Conservation (phyloP, 2,329 filamentous ascomycete species). For the Trichoderma oligosporum region DNA sequence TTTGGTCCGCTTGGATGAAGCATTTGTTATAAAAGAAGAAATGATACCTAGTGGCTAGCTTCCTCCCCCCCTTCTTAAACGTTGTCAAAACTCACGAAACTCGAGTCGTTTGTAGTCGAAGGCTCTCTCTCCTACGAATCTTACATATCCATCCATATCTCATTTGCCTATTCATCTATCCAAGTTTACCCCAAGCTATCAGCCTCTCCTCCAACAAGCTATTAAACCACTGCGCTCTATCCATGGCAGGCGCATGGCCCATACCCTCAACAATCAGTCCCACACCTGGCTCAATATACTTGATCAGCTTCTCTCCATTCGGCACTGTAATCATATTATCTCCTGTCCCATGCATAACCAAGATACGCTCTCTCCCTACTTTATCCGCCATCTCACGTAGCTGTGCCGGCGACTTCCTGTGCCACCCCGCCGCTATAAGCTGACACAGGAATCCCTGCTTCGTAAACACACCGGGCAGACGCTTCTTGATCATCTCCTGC, state of each 20-base stretch:
- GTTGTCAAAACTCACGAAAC: background rate
- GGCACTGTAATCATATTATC: slow-evolving; percentile 75
- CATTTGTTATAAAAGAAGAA: background rate
- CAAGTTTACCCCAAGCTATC: slow-evolving; percentile 48
- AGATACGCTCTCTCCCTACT: slow-evolving; percentile 69
- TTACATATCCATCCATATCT: background rate
- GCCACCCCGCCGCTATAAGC: slow-evolving; percentile 73
- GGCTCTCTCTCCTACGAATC: background rate
- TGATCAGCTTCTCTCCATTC: slow-evolving; percentile 66
- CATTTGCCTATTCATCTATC: slow-evolving; percentile 13
- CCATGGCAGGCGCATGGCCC: slow-evolving; percentile 72
- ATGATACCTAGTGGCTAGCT: background rate
- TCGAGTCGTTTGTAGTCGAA: background rate
- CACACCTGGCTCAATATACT: slow-evolving; percentile 58
- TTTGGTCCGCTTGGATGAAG: background rate
- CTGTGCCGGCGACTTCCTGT: slow-evolving; percentile 68
- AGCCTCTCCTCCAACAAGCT: slow-evolving; percentile 56
- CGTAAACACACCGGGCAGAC: slow-evolving; percentile 57
- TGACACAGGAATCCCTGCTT: slow-evolving; percentile 70
- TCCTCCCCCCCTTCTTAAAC: no score
- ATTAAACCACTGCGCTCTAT: slow-evolving; percentile 68
- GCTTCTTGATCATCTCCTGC: slow-evolving; percentile 69
- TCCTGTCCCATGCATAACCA: slow-evolving; percentile 70
- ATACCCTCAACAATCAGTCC: slow-evolving; percentile 63
- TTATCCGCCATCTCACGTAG: slow-evolving; percentile 60